These are phyloP conservation scores for Fusarium devonianum DNA, from an alignment of 2,329 filamentous ascomycete genomes.

Conservation along the genomic window DNA sequence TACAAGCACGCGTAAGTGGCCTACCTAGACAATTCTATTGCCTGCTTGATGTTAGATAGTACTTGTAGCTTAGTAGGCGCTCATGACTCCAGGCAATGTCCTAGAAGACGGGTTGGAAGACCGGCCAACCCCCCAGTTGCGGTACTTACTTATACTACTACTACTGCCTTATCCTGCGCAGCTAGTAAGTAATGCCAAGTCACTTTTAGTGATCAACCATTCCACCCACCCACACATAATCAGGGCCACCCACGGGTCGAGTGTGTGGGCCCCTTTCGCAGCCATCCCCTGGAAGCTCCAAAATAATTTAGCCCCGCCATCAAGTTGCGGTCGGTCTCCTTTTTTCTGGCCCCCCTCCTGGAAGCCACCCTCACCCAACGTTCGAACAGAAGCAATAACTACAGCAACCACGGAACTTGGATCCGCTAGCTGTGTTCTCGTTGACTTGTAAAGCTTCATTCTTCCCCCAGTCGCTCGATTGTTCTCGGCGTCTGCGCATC, in stretches of 20 bases:
- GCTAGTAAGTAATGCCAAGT: no score
- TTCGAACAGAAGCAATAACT: conserved; percentile 40
- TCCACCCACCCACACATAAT: conserved; percentile 8
- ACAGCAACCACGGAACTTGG: conserved; percentile 41
- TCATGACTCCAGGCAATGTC: no score
- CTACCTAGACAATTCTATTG: no score
- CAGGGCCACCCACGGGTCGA: conserved; percentile 15
- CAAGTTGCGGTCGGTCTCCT: conserved; percentile 45
- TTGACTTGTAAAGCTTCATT: conserved; percentile 40
- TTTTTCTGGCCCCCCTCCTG: conserved; percentile 42
- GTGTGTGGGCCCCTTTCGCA: conserved; percentile 16
- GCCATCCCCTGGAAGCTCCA: conserved; percentile 41
- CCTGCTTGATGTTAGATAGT: no score
- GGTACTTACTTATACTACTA: conserved; percentile 10
- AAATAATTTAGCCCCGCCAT: conserved; percentile 54
- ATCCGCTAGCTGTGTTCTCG: conserved; percentile 32
- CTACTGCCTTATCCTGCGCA: background rate
- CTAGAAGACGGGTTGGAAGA: no score
- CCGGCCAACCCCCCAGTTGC: no score
- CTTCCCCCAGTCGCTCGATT: conserved; percentile 27
- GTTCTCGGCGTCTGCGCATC: conserved; percentile 32
- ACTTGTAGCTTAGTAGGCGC: no score
- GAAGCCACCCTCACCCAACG: conserved; percentile 35
- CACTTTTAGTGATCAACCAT: background rate
- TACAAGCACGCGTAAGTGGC: no score